A percentile compares a stretch with the other conserved stretches of the same genome.
Conservation (phyloP, 371 early-diverging fungal genomes). For the Syncephalastrum contaminatum region DNA sequence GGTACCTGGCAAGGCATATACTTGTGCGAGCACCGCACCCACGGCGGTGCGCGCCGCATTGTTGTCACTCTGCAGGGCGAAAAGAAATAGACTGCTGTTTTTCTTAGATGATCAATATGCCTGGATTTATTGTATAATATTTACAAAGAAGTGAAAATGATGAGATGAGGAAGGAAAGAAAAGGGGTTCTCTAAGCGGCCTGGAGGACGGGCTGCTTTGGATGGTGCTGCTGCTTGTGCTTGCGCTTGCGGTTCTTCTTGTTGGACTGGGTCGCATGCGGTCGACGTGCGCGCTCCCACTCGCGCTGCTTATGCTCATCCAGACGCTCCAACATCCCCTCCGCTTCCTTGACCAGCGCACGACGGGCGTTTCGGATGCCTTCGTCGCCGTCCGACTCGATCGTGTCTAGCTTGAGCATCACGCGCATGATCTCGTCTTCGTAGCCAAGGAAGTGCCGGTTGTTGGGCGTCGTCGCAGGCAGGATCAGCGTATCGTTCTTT, state of each 20-base stretch:
- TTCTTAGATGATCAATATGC: neutral
- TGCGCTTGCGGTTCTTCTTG: too few species aligned
- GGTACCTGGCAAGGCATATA: conserved; percentile 94
- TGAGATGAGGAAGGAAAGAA: too few species aligned
- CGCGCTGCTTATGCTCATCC: conserved; percentile 43
- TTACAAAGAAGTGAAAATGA: neutral
- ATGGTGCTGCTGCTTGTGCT: too few species aligned
- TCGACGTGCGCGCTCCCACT: conserved; percentile 33
- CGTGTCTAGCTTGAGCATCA: conserved; percentile 37
- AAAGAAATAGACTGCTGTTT: conserved; percentile 13
- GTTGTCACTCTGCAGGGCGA: conserved; percentile 80
- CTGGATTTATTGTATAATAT: neutral
- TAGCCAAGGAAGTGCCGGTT: conserved; percentile 22
- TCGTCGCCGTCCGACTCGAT: conserved; percentile 39
- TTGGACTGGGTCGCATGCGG: too few species aligned
- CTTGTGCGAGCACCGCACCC: conserved; percentile 75
- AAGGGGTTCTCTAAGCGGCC: too few species aligned
- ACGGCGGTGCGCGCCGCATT: conserved; percentile 59
- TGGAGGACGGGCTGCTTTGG: too few species aligned
- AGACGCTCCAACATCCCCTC: conserved; percentile 28
- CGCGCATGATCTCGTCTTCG: conserved; percentile 24
- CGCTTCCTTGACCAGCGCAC: conserved; percentile 30
- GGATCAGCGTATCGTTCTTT: conserved; percentile 1
- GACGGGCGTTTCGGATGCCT: conserved; percentile 34
- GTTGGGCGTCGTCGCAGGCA: conserved; percentile 15